Evolutionary conservation across 106 monocot genomes (phyloP).

Genomic region (Dendrobium nobile): DNA sequence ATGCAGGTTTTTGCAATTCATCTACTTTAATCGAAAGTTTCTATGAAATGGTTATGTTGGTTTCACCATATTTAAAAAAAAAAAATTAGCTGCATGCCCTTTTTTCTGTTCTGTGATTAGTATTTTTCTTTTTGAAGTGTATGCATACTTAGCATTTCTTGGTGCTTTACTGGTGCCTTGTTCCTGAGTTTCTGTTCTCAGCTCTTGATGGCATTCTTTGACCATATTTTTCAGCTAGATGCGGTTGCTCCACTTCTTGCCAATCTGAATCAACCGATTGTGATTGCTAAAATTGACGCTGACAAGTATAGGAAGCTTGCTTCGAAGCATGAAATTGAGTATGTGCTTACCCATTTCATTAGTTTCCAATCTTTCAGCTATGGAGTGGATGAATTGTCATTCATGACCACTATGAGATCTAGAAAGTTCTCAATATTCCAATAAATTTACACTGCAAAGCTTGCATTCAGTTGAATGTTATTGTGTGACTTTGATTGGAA

Average conservation of each 20-base stretch:
- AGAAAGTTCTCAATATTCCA: not conserved
- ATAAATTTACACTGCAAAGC: not conserved
- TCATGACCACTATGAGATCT: not conserved
- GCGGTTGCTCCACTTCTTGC: constrained; percentile 76
- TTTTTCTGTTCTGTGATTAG: not conserved
- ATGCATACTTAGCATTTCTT: not conserved
- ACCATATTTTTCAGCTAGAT: constrained; percentile 61
- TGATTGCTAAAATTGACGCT: constrained; percentile 85
- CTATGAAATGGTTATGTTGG: not conserved
- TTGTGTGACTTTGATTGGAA: not conserved
- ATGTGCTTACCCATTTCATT: constrained; percentile 17
- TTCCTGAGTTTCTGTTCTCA: not conserved
- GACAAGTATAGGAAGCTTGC: constrained; percentile 81
- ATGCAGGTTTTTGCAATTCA: not conserved
- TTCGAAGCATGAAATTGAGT: constrained; percentile 91
- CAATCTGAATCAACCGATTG: constrained; percentile 47
- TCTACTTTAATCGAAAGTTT: not conserved
- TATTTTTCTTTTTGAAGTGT: not conserved
- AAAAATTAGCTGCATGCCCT: not conserved
- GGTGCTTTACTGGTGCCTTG: not conserved
- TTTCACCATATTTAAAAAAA: not conserved
- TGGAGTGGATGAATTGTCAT: not conserved
- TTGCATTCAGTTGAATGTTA: not conserved
- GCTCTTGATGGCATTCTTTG: not conserved
- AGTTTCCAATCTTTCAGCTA: not conserved